A percentile compares a stretch with the other conserved stretches of the same genome.
Conservation (phyloP, 1,284 basidiomycete genomes). For the Heterobasidion annosum region DNA sequence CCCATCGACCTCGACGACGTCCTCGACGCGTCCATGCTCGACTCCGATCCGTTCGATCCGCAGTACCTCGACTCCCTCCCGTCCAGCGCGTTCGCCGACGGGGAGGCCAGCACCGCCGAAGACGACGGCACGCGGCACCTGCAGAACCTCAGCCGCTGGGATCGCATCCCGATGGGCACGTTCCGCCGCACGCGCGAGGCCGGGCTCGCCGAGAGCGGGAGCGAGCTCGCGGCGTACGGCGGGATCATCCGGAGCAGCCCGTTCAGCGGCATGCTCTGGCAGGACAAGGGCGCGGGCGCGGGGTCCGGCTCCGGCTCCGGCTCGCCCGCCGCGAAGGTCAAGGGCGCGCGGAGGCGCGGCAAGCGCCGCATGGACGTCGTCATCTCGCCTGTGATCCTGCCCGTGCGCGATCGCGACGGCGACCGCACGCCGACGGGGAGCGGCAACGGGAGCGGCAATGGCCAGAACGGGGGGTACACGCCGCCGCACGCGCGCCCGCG, state of each 20-base stretch:
- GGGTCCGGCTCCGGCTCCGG: conserved; percentile 3
- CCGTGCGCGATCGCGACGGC: conserved; percentile 34
- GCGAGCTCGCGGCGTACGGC: conserved; percentile 13
- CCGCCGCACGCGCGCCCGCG: conserved; percentile 12
- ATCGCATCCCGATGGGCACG: conserved; percentile 62
- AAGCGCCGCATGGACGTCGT: conserved; percentile 6
- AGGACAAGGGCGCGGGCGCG: conserved; percentile 24
- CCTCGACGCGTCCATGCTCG: conserved; percentile 64
- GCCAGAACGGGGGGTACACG: conserved; percentile 7
- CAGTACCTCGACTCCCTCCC: conserved; percentile 9
- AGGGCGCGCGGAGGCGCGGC: conserved; percentile 12
- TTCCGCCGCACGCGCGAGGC: conserved; percentile 59
- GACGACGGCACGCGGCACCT: conserved; percentile 15
- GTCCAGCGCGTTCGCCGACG: conserved; percentile 3
- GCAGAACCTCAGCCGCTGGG: conserved; percentile 53
- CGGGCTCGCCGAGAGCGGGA: conserved; percentile 23
- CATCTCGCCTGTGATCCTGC: conserved; percentile 46
- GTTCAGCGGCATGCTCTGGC: conserved; percentile 48
- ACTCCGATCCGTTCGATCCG: conserved; percentile 37
- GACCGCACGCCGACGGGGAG: conserved; percentile 38
- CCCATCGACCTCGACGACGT: conserved; percentile 72
- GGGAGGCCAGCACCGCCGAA: conserved; percentile 7
- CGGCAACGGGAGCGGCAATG: conserved; percentile 5
- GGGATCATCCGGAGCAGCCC: conserved; percentile 24
- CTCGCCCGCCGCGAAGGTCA: conserved; percentile 13